Conservation (phyloP, 2,329 filamentous ascomycete genomes). For the Aspergillus ochraceoroseus region DNA sequence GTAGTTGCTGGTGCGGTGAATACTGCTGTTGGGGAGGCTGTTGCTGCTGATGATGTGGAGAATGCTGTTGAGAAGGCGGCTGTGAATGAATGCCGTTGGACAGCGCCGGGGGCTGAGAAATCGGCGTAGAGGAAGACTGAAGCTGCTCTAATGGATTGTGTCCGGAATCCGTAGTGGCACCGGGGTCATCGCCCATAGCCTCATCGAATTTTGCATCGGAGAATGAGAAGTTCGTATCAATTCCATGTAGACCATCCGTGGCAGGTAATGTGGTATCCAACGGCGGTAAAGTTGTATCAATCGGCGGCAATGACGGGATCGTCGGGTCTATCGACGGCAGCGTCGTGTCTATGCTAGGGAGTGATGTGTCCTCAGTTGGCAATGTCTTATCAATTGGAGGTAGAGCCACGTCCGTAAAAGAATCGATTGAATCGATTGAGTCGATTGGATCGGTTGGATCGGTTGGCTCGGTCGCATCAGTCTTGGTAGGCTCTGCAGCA, state of each 20-base stretch:
- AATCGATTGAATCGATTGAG: constrained; percentile 2
- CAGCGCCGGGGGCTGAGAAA: constrained; percentile 43
- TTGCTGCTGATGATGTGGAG: constrained; percentile 39
- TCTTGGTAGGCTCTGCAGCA: not conserved
- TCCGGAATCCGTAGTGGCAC: constrained; percentile 15
- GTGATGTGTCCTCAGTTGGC: constrained; percentile 26
- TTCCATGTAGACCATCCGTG: constrained; percentile 17
- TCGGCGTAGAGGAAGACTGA: constrained; percentile 35
- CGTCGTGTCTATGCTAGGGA: constrained; percentile 27
- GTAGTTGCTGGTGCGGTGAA: constrained; percentile 22
- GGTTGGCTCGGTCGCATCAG: constrained; percentile 6
- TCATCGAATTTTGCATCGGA: constrained; percentile 9
- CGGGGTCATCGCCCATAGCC: constrained; percentile 6
- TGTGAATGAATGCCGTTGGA: constrained; percentile 37
- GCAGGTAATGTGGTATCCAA: constrained; percentile 25
- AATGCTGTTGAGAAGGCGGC: constrained; percentile 15
- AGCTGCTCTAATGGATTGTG: constrained; percentile 23
- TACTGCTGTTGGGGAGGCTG: constrained; percentile 27
- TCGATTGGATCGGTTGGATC: constrained; percentile 2
- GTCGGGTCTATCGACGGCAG: constrained; percentile 31
- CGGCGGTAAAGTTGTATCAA: constrained; percentile 29
- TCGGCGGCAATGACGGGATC: constrained; percentile 28
- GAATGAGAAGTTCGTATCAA: constrained; percentile 17
- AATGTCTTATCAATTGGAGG: constrained; percentile 27
- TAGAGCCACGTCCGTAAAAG: constrained; percentile 25